phyloP scores from a whole-genome alignment of 257 asterid species.

The Misopates orontium region DNA sequence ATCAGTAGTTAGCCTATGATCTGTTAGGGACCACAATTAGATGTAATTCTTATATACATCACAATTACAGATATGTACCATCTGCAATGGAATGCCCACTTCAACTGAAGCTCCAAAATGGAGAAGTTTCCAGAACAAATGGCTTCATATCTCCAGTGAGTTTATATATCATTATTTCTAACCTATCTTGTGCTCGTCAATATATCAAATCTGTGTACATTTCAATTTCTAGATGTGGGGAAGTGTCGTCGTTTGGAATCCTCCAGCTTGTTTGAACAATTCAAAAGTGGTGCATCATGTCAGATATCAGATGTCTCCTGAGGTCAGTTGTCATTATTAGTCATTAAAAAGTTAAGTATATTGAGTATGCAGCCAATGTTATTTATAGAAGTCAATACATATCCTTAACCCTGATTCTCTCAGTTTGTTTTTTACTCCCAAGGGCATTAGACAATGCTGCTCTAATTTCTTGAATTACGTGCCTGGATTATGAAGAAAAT shows the following conservation, averaged over 20 bases:
- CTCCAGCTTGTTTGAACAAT: constrained; percentile 63
- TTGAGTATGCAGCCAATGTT: neutral
- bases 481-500: no score
- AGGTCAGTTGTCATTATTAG: constrained; percentile 47
- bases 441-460: no score
- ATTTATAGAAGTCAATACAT: no score
- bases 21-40: constrained; percentile 13
- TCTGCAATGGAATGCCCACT: constrained; percentile 91
- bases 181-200: constrained; percentile 31
- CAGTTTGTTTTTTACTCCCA: neutral
- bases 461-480: no score
- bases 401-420: neutral
- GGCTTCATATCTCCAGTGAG: constrained; percentile 97
- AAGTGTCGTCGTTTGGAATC: constrained; percentile 88
- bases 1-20: constrained; percentile 14
- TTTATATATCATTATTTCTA: constrained; percentile 22
- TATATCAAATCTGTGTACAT: constrained; percentile 23
- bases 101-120: constrained; percentile 70
- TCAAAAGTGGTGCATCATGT: constrained; percentile 37
- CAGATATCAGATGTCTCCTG: constrained; percentile 60
- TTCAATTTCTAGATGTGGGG: constrained; percentile 88
- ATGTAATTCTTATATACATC: constrained; percentile 22
- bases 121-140: constrained; percentile 71
- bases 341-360: neutral
- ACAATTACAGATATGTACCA: constrained; percentile 67